Evolutionary conservation across 1,284 basidiomycete species (phyloP).

Genomic region (Boletus sp.): DNA sequence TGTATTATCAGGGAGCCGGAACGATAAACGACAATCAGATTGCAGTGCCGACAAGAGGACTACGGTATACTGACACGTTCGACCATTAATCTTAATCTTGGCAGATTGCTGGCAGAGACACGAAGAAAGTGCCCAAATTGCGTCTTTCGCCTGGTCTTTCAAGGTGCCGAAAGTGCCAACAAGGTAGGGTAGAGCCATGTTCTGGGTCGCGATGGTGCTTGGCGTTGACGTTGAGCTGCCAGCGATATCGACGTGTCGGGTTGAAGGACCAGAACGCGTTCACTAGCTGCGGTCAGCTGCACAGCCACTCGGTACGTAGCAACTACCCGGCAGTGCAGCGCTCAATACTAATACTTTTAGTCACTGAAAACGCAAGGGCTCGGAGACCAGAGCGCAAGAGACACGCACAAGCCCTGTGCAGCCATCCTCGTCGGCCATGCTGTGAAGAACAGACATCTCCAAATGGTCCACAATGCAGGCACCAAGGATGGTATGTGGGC

Average conservation of each 20-base stretch:
- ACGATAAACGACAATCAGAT: slow-evolving; percentile 1
- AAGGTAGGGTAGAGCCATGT: slow-evolving; percentile 31
- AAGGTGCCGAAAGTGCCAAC: slow-evolving; percentile 53
- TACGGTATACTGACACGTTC: slow-evolving; percentile 65
- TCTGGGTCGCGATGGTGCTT: background rate
- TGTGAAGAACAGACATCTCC: slow-evolving; percentile 8
- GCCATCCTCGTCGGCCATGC: background rate
- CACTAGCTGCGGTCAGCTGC: background rate
- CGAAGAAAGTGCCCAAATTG: slow-evolving; percentile 72
- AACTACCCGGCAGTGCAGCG: background rate
- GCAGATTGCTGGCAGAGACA: slow-evolving; percentile 77
- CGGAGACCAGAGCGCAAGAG: background rate
- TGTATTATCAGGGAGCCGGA: slow-evolving; percentile 3
- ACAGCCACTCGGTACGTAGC: slow-evolving; percentile 16
- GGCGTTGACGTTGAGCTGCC: background rate
- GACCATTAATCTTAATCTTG: slow-evolving; percentile 89
- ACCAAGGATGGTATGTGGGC: background rate
- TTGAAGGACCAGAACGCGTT: background rate
- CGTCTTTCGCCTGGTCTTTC: slow-evolving; percentile 75
- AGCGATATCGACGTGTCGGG: background rate
- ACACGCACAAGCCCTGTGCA: background rate
- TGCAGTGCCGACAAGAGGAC: slow-evolving; percentile 1
- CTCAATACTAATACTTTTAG: too few species aligned
- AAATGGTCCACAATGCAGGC: slow-evolving; percentile 6
- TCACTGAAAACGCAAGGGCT: background rate